Evolutionary conservation across 2,329 filamentous ascomycete species (phyloP), one percentile per base, ranked within the genome.

Genomic region (Ramichloridium luteum): DNA sequence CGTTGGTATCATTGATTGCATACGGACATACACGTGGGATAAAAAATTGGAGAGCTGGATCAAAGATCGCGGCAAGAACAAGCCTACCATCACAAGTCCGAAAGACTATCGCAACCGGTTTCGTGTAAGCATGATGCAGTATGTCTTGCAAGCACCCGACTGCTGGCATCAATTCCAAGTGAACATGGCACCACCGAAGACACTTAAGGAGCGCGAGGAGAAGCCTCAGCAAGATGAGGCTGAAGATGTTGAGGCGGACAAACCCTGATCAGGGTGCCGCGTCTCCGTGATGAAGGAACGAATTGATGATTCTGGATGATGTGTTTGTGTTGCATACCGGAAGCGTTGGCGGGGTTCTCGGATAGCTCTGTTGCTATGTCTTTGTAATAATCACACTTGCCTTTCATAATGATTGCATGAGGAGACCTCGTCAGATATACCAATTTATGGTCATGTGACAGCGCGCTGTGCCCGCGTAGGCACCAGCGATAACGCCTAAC

Each of bases 11-110:
- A 96, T 98, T 43, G 88, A 98, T 56, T 96, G 90, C 55, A 96
- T 98, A 45, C 76, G 90, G 34, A 98, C 90, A 0, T 98, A 96
- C 54, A 98, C 90, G 0, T 98, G 90, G 85, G 90, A 98, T 64
- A 98, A 98, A 68, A 94, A 94, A 55, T 72, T 98, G n/a, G 90
- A 98, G 62, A 90, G 80, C 33, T 98, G 90, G 90, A 94, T 98
- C 69, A 98, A 98, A 59, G 86, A 96, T 52, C 80, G 88, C 23
- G 90, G 92, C 49, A 77, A 77, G 57, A 78, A 77, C 46, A 72
- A 84, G 39, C 92, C 92, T 6, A 98, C 90, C 0, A 90, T 98
- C 30, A 98, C 90, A 8, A 92, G 82, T 57, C 92, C 90, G 2
- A 93, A 90, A 60, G 90, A 98, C 60, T 98, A 98, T 57, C 92